phyloP scores from a whole-genome alignment of 2,329 filamentous ascomycete species.

The Colletotrichum godetiae region DNA sequence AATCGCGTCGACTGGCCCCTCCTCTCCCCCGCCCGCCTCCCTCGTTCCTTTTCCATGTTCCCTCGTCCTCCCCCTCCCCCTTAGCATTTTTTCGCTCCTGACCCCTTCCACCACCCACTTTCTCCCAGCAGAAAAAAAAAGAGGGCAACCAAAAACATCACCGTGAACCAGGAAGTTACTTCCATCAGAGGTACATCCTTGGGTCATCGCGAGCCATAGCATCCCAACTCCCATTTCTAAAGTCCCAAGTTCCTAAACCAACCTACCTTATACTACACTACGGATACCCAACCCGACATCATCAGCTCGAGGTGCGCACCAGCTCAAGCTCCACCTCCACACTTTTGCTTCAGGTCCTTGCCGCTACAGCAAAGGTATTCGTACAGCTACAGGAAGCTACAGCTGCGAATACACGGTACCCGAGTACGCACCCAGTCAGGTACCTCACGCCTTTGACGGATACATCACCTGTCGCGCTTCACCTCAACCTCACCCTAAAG shows the following conservation, averaged over 20 bases:
- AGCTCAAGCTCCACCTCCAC: not conserved
- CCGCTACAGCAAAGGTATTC: not conserved
- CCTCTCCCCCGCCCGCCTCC: conserved; percentile 16
- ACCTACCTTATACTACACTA: conserved; percentile 2
- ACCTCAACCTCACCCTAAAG: not conserved
- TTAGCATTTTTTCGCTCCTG: conserved; percentile 33
- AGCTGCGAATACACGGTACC: not conserved
- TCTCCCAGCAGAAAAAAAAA: conserved; percentile 40
- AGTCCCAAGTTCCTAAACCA: not conserved
- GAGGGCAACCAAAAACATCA: conserved; percentile 51
- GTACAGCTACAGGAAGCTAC: not conserved
- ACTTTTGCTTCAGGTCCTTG: not conserved
- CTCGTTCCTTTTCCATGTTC: conserved; percentile 36
- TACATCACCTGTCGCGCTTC: not conserved
- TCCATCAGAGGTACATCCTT: conserved; percentile 52
- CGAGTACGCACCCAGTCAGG: not conserved
- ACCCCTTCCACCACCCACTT: conserved; percentile 35
- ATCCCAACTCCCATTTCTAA: conserved; percentile 23
- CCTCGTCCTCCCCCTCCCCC: conserved; percentile 23
- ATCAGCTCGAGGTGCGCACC: not conserved
- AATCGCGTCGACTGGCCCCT: not conserved
- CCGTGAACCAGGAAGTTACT: conserved; percentile 53
- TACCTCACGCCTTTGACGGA: not conserved
- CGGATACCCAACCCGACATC: conserved; percentile 1
- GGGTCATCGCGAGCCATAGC: conserved; percentile 27